Conservation (phyloP, 2,329 filamentous ascomycete genomes). For the Calonectria crousiana region DNA sequence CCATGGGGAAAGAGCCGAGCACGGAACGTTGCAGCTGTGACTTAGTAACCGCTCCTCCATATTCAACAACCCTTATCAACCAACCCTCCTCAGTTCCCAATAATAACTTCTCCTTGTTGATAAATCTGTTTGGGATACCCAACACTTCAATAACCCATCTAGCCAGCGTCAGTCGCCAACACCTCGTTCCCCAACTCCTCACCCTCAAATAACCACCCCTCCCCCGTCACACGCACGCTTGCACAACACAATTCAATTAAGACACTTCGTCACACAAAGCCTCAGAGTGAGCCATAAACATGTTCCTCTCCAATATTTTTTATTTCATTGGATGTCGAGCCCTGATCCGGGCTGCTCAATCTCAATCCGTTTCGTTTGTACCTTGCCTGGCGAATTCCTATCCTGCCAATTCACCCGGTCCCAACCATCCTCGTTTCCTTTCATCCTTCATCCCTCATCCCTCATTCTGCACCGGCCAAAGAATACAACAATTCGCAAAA, state of each 20-base stretch:
- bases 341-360: conserved; percentile 38
- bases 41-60: neutral
- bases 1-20: neutral
- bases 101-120: neutral
- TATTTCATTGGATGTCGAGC: conserved; percentile 44
- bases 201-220: neutral
- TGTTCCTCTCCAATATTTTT: conserved; percentile 32
- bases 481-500: conserved; percentile 42
- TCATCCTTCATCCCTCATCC: conserved; percentile 35
- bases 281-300: neutral
- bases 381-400: conserved; percentile 36
- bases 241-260: neutral
- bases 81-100: neutral
- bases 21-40: neutral
- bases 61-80: neutral
- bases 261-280: neutral
- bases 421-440: conserved; percentile 28
- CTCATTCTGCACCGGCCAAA: conserved; percentile 33
- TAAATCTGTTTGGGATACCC: neutral
- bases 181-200: neutral
- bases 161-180: neutral
- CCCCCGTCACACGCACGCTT: neutral
- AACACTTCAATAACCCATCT: neutral
- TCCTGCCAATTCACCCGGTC: conserved; percentile 36
- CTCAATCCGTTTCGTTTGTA: conserved; percentile 37